Conservation (phyloP, 768 basidiomycete species). For the Amanita muscaria region DNA sequence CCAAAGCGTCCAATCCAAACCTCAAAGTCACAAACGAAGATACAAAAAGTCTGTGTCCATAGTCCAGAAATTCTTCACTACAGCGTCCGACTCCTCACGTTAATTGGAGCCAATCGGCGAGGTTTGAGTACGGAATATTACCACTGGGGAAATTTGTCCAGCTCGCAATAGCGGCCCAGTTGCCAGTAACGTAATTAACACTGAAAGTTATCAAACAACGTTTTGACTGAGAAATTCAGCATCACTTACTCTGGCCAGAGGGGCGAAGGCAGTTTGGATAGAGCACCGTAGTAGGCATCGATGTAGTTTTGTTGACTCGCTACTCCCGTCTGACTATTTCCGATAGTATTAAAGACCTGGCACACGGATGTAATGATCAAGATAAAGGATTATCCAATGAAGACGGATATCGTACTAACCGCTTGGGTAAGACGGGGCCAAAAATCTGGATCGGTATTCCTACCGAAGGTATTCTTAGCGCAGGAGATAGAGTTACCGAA, state of each 20-base stretch:
- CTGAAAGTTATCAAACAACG: not conserved
- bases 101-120: not conserved
- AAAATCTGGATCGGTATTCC: constrained; percentile 6
- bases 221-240: not conserved
- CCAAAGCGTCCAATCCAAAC: no score
- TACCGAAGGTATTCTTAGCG: constrained; percentile 7
- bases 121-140: not conserved
- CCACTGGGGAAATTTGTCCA: not conserved
- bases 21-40: no score
- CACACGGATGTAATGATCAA: no score
- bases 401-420: constrained; percentile 1
- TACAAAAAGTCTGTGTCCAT: no score
- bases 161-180: not conserved
- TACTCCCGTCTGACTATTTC: constrained; percentile 1
- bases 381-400: no score
- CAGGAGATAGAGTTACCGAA: constrained; percentile 11
- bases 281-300: no score
- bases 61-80: no score
- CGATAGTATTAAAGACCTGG: constrained; percentile 8
- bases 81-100: no score
- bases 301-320: not conserved
- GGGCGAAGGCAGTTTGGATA: no score
- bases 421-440: constrained; percentile 8
- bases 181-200: not conserved
- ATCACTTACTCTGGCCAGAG: no score